Evolutionary conservation across 805 yeast species (phyloP).

Genomic region (Kluyveromyces nonfermentans): DNA sequence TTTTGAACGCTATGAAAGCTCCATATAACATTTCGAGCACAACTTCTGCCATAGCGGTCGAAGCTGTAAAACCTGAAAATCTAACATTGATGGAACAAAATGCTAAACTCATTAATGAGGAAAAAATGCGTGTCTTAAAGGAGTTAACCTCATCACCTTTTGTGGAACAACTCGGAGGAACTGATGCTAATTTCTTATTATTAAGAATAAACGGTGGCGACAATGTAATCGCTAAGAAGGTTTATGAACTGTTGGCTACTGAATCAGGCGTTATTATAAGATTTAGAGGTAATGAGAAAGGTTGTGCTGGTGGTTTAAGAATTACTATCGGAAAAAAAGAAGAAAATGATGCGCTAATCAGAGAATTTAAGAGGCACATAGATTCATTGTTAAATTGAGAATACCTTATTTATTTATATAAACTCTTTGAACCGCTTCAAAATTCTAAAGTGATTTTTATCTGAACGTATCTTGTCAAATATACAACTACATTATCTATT

Average conservation of each 20-base stretch:
- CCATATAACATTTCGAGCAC: conserved; percentile 88
- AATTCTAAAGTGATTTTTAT: no score
- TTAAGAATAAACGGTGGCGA: conserved; percentile 73
- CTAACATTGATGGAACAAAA: conserved; percentile 48
- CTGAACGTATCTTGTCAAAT: not conserved
- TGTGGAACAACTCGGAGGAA: conserved; percentile 69
- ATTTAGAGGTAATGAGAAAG: conserved; percentile 82
- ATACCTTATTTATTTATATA: not conserved
- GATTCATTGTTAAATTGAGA: conserved; percentile 10
- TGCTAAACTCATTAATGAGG: conserved; percentile 40
- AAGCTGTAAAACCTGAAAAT: conserved; percentile 58
- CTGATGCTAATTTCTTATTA: conserved; percentile 79
- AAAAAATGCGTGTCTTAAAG: conserved; percentile 46
- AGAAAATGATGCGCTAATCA: conserved; percentile 56
- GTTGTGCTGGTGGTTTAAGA: conserved; percentile 82
- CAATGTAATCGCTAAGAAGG: conserved; percentile 53
- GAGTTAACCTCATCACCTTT: conserved; percentile 49
- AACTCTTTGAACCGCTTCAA: no score
- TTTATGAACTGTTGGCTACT: conserved; percentile 65
- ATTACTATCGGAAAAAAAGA: conserved; percentile 76
- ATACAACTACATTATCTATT: not conserved
- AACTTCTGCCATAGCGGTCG: conserved; percentile 63
- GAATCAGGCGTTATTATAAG: conserved; percentile 75
- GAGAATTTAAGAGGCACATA: conserved; percentile 35
- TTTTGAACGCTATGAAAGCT: conserved; percentile 85